Evolutionary conservation across 768 basidiomycete species (phyloP), one percentile per base, ranked within the genome.

Genomic region (Tubosaeta brunneosetosa): DNA sequence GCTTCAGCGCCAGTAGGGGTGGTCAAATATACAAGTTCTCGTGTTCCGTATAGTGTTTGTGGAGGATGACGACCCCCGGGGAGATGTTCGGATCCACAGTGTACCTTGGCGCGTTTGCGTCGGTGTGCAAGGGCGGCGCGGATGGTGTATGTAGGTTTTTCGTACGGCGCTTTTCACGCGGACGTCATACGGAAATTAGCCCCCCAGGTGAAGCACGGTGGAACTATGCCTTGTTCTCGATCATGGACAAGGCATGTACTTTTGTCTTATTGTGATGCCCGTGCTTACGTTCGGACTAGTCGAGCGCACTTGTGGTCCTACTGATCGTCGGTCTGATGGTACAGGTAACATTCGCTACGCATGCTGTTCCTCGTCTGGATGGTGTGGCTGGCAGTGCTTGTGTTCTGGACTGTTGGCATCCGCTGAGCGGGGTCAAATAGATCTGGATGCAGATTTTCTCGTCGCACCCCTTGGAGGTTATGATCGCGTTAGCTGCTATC

Each of bases 171-270:
- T 94, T 12, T 95, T 92, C 56, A 87, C 93, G 0, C 73, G 94
- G 22, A 89, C 93, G 2, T 83, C 88, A 40, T 97, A 91, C 62
- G 84, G 2, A 89, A 90, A 61, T 70, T 99, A 49, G 78, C 97
- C 3, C 95, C 95, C 81, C 81, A 2, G 86, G 88, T 0, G 91
- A 97, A 68, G 91, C 94, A 70, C 92, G 93, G 3, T 75, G 92
- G 51, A 97, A 91, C 87, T 91, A 86, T 56, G 87, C 83, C 2
- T 71, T 97, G 32, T 97, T 88, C 69, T 88, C 88, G 14, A 93
- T 97, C 60, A 95, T 92, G 0, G 91, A 92, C 72, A 31, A 31
- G 29, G 29, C 9, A 31, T 9, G 29, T 31, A 9, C 29, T 9
- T 9, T n/a, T n/a, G n/a, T n/a, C n/a, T n/a, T n/a, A n/a, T n/a